Percentiles rank a stretch among this genome's conserved stretches.
Evolutionary conservation across 169 alveolate species (phyloP).

Genomic region (Plasmodium adleri): DNA sequence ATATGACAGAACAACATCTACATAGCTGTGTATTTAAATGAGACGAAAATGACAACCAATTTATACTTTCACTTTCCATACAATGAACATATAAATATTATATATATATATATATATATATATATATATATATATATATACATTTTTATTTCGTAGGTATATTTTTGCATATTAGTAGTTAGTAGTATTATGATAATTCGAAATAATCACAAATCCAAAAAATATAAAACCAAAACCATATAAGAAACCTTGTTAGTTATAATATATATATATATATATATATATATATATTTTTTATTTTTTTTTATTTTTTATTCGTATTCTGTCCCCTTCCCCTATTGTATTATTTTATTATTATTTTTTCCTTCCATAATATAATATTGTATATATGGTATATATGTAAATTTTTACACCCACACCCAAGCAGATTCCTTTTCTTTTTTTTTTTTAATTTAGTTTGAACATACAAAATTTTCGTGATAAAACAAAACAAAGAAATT

Average conservation of each 20-base stretch:
- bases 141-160: slow-evolving; percentile 30
- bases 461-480: too few species aligned
- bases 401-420: too few species aligned
- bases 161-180: slow-evolving; percentile 38
- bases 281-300: neutral
- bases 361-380: neutral
- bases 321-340: neutral
- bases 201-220: slow-evolving; percentile 28
- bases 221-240: slow-evolving; percentile 13
- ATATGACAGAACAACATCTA: too few species aligned
- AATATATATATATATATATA: neutral
- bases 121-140: neutral
- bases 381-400: too few species aligned
- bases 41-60: too few species aligned
- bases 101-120: neutral
- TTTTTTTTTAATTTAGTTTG: too few species aligned
- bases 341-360: neutral
- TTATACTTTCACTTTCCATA: too few species aligned
- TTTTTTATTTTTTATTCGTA: neutral
- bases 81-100: neutral
- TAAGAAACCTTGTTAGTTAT: neutral
- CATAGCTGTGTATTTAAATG: too few species aligned
- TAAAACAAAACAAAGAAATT: too few species aligned
- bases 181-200: slow-evolving; percentile 32
- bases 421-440: too few species aligned